Evolutionary conservation across 768 basidiomycete genomes (phyloP).

Genomic region (Lentinula edodes): DNA sequence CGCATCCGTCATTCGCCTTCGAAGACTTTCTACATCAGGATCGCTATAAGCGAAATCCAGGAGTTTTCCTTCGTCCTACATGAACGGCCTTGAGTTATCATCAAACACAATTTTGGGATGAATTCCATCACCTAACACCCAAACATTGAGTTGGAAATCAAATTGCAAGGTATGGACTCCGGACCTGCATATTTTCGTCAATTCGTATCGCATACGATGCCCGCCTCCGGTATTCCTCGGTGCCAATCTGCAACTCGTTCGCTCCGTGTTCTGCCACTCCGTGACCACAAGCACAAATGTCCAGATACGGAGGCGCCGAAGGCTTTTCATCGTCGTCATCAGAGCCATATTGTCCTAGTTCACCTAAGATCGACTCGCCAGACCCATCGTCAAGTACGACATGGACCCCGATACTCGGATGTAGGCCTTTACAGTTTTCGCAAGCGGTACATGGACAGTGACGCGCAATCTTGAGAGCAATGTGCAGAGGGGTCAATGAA

Average conservation of each 20-base stretch:
- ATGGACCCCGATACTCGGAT: slow-evolving; percentile 52
- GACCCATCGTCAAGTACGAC: slow-evolving; percentile 56
- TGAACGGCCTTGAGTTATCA: neutral
- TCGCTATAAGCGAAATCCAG: slow-evolving; percentile 78
- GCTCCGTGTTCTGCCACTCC: slow-evolving; percentile 61
- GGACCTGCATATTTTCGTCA: slow-evolving; percentile 77
- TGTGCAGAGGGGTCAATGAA: slow-evolving; percentile 41
- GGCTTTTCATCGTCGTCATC: slow-evolving; percentile 57
- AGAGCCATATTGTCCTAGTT: slow-evolving; percentile 62
- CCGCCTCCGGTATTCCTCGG: slow-evolving; percentile 65
- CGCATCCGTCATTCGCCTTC: slow-evolving; percentile 57
- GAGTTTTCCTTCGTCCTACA: slow-evolving; percentile 67
- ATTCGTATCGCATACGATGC: slow-evolving; percentile 71
- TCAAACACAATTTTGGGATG: neutral
- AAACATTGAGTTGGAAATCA: neutral
- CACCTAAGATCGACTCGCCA: slow-evolving; percentile 43
- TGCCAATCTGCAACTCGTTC: slow-evolving; percentile 47
- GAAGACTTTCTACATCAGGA: slow-evolving; percentile 61
- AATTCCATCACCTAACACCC: slow-evolving; percentile 7
- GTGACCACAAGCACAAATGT: slow-evolving; percentile 68
- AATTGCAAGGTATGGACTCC: slow-evolving; percentile 12
- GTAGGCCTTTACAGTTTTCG: slow-evolving; percentile 61
- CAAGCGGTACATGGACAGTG: slow-evolving; percentile 72
- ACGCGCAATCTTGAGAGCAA: slow-evolving; percentile 76
- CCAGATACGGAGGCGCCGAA: slow-evolving; percentile 42